Evolutionary conservation across 2,329 filamentous ascomycete species (phyloP).

Genomic region (Ophiostoma angusticollis): DNA sequence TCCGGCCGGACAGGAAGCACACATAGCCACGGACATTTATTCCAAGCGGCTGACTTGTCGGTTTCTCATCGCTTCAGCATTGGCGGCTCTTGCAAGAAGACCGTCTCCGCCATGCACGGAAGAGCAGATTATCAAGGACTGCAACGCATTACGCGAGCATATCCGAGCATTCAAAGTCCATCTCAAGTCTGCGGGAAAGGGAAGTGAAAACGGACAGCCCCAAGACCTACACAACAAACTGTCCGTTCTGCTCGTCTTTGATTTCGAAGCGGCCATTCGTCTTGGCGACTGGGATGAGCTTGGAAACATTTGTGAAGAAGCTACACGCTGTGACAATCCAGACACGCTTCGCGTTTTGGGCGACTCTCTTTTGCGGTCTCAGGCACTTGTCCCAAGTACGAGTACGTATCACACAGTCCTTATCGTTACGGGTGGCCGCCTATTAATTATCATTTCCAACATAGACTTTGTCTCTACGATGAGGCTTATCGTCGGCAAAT

Average conservation of each 20-base stretch:
- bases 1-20: constrained; percentile 30
- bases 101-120: constrained; percentile 32
- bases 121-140: constrained; percentile 44
- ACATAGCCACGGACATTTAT: constrained; percentile 32
- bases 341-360: constrained; percentile 49
- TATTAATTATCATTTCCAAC: background rate
- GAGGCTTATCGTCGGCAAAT: constrained; percentile 56
- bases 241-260: constrained; percentile 56
- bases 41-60: constrained; percentile 54
- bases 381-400: constrained; percentile 22
- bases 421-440: background rate
- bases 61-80: constrained; percentile 47
- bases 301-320: constrained; percentile 42
- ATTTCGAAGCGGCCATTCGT: constrained; percentile 62
- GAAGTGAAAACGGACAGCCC: constrained; percentile 29
- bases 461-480: constrained; percentile 40
- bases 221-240: constrained; percentile 49
- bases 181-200: constrained; percentile 27
- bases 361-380: constrained; percentile 46
- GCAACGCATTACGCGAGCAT: constrained; percentile 47
- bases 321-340: constrained; percentile 30
- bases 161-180: constrained; percentile 42
- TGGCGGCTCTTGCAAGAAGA: constrained; percentile 37
- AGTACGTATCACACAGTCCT: constrained; percentile 1
- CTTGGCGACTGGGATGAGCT: constrained; percentile 58